A percentile compares a stretch with the other conserved stretches of the same genome.
These are phyloP conservation scores for Bryopsis sp. DNA, from an alignment of 139 green algal genomes.

Conservation along the genomic window DNA sequence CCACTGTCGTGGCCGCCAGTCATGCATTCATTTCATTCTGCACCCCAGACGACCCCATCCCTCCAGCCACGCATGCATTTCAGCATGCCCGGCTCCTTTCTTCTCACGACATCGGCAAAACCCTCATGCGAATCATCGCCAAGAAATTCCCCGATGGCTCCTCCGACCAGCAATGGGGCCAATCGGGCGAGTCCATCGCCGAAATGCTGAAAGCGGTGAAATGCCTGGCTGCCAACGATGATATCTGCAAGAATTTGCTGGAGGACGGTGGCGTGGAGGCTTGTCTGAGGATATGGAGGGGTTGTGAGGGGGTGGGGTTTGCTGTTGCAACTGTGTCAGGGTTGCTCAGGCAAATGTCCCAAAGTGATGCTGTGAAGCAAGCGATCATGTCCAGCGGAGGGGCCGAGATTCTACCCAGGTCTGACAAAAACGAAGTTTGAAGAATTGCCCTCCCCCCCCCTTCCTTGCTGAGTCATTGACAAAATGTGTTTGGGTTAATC, in stretches of 20 bases:
- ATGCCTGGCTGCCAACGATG: conserved; percentile 11
- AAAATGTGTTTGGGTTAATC: no score
- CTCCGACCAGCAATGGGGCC: no score
- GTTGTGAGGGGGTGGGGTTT: neutral
- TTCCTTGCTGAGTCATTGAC: no score
- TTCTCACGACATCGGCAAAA: no score
- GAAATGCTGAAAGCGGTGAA: neutral
- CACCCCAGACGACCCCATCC: conserved; percentile 3
- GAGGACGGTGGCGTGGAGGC: neutral
- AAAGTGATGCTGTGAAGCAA: conserved; percentile 4
- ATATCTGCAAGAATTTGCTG: conserved; percentile 6
- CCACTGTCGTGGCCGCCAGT: neutral
- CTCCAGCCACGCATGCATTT: conserved; percentile 5
- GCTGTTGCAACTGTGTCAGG: neutral
- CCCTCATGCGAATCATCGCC: no score
- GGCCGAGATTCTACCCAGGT: no score
- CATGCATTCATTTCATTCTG: neutral
- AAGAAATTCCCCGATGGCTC: no score
- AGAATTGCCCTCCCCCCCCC: no score
- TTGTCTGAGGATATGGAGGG: neutral
- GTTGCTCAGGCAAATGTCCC: neutral
- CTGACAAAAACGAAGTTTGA: no score
- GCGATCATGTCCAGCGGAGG: conserved; percentile 3
- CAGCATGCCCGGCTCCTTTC: conserved; percentile 2
- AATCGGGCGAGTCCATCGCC: no score